Evolutionary conservation across 805 yeast genomes (phyloP), one percentile per base, ranked within the genome.

Genomic region (Saturnispora dispora): DNA sequence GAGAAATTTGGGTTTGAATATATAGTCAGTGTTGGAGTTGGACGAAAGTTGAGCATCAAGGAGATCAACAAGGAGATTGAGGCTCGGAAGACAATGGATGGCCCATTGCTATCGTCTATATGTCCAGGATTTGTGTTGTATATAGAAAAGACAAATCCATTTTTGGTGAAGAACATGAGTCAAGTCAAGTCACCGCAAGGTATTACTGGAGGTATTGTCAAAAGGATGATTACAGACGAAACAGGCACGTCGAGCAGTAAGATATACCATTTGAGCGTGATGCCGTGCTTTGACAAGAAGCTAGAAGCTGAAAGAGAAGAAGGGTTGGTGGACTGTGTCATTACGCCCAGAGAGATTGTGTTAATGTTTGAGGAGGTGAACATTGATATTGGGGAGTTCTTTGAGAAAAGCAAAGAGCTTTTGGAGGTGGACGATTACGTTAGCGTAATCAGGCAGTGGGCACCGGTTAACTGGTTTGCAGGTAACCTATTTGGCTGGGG

Each of bases 271-370:
- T 68, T 93, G 50, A 78, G 93, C 7, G 72, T 93, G 20, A 91
- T 91, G 98, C 98, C 99, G 2, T 91, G 98, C 60, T 93, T 93
- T 65, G 99, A 93, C 66, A 93, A 93, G 69, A 93, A 93, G 66
- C 74, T 90, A 41, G 99, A 93, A 69, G 93, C 96, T 27, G 89
- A 96, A 3, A 75, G 98, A 55, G 62, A 55, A 9, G 47, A 49
- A 5, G 64, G 63, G 11, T 96, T 88, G 60, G 97, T 93, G 11
- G 97, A 93, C 64, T 87, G 96, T 70, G 99, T 93, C 3, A 77
- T 93, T 22, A 93, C 99, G 0, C 89, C 98, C 11, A 83, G 81
- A 58, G 99, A 93, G 63, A 68, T 93, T 37, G 75, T 90, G 1
- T 28, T 39, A 27, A 25, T 48, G 36, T 63, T 88, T 43, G 77